Percentiles rank a stretch among this genome's conserved stretches.
Conservation (phyloP, 2,329 filamentous ascomycete genomes). For the Boeremia lycopersici region DNA sequence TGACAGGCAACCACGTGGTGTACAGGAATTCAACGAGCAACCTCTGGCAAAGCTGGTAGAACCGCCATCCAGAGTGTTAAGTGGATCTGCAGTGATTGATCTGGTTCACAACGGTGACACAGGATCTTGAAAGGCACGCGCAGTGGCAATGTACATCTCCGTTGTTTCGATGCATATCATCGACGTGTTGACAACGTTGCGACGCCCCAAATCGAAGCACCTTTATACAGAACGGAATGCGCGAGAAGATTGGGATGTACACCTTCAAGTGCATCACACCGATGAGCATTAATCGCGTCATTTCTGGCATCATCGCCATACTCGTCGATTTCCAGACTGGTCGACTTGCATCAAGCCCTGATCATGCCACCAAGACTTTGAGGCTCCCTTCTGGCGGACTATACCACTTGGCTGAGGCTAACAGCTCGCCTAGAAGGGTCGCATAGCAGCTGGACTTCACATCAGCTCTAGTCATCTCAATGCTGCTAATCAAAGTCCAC, state of each 20-base stretch:
- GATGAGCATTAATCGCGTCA: not conserved
- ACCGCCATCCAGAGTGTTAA: not conserved
- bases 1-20: conserved; percentile 3
- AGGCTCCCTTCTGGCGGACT: conserved; percentile 1
- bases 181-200: no score
- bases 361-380: not conserved
- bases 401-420: not conserved
- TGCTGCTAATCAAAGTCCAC: not conserved
- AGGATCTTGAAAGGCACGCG: not conserved
- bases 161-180: no score
- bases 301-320: not conserved
- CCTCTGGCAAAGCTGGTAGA: not conserved
- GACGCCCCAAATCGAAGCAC: no score
- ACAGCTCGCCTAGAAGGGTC: not conserved
- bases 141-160: no score
- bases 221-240: not conserved
- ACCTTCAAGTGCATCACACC: not conserved
- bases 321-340: not conserved
- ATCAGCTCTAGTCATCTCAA: not conserved
- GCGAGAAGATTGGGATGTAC: not conserved
- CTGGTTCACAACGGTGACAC: not conserved
- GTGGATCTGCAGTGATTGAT: not conserved
- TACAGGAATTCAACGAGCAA: not conserved
- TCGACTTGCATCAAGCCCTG: conserved; percentile 5
- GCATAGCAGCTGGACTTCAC: not conserved